These are phyloP conservation scores for Fusarium nisikadoi DNA, from an alignment of 2,329 filamentous ascomycete species.

Conservation along the genomic window DNA sequence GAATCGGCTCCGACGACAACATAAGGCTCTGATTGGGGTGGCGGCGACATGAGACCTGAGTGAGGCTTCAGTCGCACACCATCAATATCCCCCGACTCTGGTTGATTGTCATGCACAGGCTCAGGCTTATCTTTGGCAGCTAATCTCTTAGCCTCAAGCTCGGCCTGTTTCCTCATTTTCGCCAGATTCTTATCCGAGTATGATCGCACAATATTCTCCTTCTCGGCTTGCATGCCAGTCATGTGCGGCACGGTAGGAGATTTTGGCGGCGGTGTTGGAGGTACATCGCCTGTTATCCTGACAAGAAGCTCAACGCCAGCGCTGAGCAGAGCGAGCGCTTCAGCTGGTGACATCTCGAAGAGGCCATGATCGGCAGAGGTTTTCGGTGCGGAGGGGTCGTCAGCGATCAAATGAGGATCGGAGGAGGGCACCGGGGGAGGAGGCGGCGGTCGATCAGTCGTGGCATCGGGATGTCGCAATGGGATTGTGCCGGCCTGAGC, in stretches of 20 bases:
- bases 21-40: constrained; percentile 59
- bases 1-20: constrained; percentile 74
- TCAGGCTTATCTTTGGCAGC: constrained; percentile 30
- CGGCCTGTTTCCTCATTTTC: constrained; percentile 56
- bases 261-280: constrained; percentile 78
- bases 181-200: constrained; percentile 66
- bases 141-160: constrained; percentile 44
- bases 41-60: constrained; percentile 40
- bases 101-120: neutral
- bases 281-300: constrained; percentile 79
- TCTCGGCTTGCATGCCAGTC: constrained; percentile 71
- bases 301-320: constrained; percentile 77
- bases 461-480: constrained; percentile 40
- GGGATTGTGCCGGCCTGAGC: constrained; percentile 34
- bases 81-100: constrained; percentile 56
- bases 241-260: constrained; percentile 73
- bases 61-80: constrained; percentile 63
- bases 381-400: constrained; percentile 38
- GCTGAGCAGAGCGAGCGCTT: constrained; percentile 83
- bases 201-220: constrained; percentile 67
- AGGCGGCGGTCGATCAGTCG: constrained; percentile 49
- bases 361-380: constrained; percentile 68
- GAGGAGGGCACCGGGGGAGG: constrained; percentile 57
- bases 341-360: constrained; percentile 75
- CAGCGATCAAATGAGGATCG: constrained; percentile 49